Evolutionary conservation across 73 alveolate genomes (phyloP).

Genomic region (Paramecium primaurelia): DNA sequence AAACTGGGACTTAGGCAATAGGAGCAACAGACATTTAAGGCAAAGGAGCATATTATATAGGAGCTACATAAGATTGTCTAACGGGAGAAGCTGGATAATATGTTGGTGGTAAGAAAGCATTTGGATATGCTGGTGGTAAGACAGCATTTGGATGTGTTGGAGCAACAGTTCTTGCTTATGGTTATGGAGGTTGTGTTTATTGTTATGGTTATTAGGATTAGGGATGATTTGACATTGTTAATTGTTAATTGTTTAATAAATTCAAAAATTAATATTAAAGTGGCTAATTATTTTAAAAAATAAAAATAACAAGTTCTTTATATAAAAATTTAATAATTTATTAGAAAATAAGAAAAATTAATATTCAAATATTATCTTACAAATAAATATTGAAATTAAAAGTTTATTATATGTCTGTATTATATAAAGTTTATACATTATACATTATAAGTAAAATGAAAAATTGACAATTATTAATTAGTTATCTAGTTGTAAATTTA

Average conservation of each 20-base stretch:
- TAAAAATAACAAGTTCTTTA: neutral
- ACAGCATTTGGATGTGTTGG: neutral
- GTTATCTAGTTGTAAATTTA: too few relatives aligned
- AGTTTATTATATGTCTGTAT: too few relatives aligned
- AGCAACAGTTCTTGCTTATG: neutral
- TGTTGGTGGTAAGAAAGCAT: neutral
- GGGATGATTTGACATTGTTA: slow-evolving; percentile 4
- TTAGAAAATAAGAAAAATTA: too few relatives aligned
- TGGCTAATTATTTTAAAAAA: neutral
- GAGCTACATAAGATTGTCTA: slow-evolving; percentile 15
- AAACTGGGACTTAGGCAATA: neutral
- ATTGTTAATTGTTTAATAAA: neutral
- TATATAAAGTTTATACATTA: too few relatives aligned
- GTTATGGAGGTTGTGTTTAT: neutral
- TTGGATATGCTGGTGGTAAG: neutral
- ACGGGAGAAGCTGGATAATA: slow-evolving; percentile 38
- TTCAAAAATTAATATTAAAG: neutral
- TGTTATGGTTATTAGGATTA: slow-evolving; percentile 5
- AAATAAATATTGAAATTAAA: too few relatives aligned
- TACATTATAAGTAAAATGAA: too few relatives aligned
- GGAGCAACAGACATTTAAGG: neutral
- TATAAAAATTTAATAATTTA: neutral
- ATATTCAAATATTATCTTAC: neutral
- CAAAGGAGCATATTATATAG: slow-evolving; percentile 7
- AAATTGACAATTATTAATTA: neutral